Evolutionary conservation across 768 basidiomycete genomes (phyloP), one percentile per base, ranked within the genome.

Genomic region (Hygrophorus pudorinus): DNA sequence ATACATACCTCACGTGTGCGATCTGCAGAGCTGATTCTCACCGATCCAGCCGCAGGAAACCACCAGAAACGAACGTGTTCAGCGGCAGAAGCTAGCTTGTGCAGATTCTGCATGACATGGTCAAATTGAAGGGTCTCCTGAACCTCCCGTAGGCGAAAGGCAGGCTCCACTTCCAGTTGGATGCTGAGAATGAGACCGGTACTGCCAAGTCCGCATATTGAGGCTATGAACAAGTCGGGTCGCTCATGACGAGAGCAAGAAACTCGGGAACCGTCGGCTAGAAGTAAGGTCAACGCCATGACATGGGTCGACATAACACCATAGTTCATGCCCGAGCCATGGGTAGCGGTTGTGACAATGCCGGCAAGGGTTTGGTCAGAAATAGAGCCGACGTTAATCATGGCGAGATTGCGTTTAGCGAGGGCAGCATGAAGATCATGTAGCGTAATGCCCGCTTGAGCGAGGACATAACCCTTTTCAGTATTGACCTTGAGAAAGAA

Each of bases 51-150:
- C 39, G 85, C 79, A 2, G 93, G 91, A 64, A 81, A 94, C 93
- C 93, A 99, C 88, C 89, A 96, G 13, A 91, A 71, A 13, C 91
- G 72, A n/a, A 88, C 85, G 59, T 96, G 90, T 61, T 99, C 78
- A 2, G 86, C 80, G n/a, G 78, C 67, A 40, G 53, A 56, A 21
- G 71, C 76, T 40, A 86, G 58, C 2, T 59, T 47, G 46, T 84
- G 75, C n/a, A 89, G 56, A 42, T 70, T 62, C 21, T 61, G 53
- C 43, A 87, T 55, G 50, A 78, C 74, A n/a, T 77, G 66, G 32
- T 78, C 76, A 53, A 93, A 88, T 9, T 66, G 51, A 28, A 76
- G 57, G 11, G 78, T 70, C 47, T 73, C 70, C 51, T 84, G 82
- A 0, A 70, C 61, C 55, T 96, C 91, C 53, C 73, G 76, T 42